These are phyloP conservation scores for Simmondsia chinensis DNA, from an alignment of 148 eudicot genomes.

Conservation along the genomic window DNA sequence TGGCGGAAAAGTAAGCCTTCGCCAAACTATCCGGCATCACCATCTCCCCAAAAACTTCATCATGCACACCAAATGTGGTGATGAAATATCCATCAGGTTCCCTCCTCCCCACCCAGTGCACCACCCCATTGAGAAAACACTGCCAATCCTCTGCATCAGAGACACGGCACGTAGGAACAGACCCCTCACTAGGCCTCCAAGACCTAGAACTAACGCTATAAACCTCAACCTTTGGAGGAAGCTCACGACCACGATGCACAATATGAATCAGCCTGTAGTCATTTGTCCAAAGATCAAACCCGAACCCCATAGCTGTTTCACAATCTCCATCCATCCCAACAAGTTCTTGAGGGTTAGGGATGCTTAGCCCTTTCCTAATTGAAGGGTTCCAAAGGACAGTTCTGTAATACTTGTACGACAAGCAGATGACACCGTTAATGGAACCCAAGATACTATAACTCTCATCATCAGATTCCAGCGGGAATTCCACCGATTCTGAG, in stretches of 20 bases:
- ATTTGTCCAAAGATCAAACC: constrained; percentile 4
- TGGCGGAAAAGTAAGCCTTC: not conserved
- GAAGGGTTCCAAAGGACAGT: constrained; percentile 7
- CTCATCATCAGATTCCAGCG: not conserved
- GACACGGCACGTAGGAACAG: not conserved
- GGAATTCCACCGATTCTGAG: not conserved
- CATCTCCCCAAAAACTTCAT: constrained; percentile 5
- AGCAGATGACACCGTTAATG: constrained; percentile 7
- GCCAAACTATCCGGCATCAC: constrained; percentile 1
- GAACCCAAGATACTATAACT: not conserved
- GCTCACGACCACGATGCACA: not conserved
- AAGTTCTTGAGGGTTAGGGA: not conserved
- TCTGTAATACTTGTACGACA: not conserved
- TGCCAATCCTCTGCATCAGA: not conserved
- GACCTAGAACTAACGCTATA: no score
- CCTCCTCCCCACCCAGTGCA: constrained; percentile 5
- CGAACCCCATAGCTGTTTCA: constrained; percentile 2
- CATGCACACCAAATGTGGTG: not conserved
- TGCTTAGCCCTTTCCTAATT: not conserved
- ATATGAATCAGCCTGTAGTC: constrained; percentile 8
- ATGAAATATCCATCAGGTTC: not conserved
- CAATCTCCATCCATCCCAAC: not conserved
- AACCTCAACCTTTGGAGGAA: constrained; percentile 2
- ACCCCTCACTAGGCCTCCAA: not conserved
- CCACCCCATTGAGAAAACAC: constrained; percentile 2